Base-by-base conservation (phyloP, 164 flowering plant species). In the Paratinospora sagittata region DNA sequence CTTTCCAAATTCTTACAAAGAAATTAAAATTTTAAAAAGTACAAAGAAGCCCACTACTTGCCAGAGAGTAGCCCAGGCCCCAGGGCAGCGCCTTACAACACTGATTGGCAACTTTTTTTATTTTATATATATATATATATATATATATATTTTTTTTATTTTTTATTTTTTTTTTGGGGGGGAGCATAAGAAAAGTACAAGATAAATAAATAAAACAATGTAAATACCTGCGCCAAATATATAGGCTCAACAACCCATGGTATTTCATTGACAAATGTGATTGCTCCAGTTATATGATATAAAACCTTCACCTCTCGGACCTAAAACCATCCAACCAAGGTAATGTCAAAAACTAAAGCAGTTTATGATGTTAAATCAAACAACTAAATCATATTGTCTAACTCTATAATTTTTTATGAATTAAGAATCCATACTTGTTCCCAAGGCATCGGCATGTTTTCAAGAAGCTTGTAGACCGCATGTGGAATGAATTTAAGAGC, bases 381-480 rank as follows among this genome's bases (percentile, higher is more conserved):
- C 21, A 26, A 36, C 37, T 19, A 65, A 24, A 62, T 43, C 17
- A 27, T n/a, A 55, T 19, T n/a, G 61, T 5, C 1, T 24, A 67
- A 61, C 17, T 14, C 13, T 67, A 27, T 39, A 27, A 41, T 17
- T 55, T 21, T 19, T 10, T 3, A 52, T 57, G 24, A 63, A 26
- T 33, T 0, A 13, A 37, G 24, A 62, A 37, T 52, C n/a, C 34
- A 47, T 76, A 91, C 98, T 87, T 94, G 99, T 68, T 96, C 99
- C 99, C 99, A 96, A 6, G 99, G 99, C 99, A 96, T 96, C 13
- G 99, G 99, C 99, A 96, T 96, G 80, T 96, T 96, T 76, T 96
- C 99, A 52, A 96, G 92, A 43, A 96, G 93, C 81, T 96, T 96
- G 83, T 93, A 96, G 3, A 96, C 99, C 21, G 99, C 99, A 81